Conservation (phyloP, 2,329 filamentous ascomycete species). For the Madurella fahalii region DNA sequence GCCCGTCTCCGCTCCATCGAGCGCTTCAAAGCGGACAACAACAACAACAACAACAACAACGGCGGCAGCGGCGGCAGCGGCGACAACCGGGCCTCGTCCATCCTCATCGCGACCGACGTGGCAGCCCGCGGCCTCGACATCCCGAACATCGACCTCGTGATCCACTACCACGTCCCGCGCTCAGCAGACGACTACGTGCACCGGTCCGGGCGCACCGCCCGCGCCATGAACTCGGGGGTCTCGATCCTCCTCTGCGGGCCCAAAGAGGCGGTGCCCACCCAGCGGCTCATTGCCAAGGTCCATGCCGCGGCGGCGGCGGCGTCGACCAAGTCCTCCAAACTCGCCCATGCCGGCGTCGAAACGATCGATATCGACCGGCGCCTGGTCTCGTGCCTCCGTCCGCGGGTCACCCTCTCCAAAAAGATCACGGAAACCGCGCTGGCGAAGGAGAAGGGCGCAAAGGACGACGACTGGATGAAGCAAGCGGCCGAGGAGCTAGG, state of each 20-base stretch:
- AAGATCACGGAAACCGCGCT: slow-evolving; percentile 76
- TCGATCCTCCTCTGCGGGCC: slow-evolving; percentile 87
- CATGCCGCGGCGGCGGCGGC: slow-evolving; percentile 57
- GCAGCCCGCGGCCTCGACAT: slow-evolving; percentile 93
- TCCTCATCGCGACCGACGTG: slow-evolving; percentile 89
- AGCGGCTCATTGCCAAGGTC: slow-evolving; percentile 81
- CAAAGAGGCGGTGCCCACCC: slow-evolving; percentile 82
- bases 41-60: slow-evolving; percentile 34
- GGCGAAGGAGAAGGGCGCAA: slow-evolving; percentile 81
- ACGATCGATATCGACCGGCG: slow-evolving; percentile 80
- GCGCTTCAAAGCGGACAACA: slow-evolving; percentile 67
- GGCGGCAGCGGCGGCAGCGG: no score
- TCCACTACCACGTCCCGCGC: slow-evolving; percentile 94
- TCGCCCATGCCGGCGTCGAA: slow-evolving; percentile 48
- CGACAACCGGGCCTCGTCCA: slow-evolving; percentile 41
- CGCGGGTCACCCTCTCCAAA: slow-evolving; percentile 77
- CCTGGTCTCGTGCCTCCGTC: slow-evolving; percentile 70
- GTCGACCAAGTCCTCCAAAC: slow-evolving; percentile 34
- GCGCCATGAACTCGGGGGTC: slow-evolving; percentile 70
- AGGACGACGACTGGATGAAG: slow-evolving; percentile 80
- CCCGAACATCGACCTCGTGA: slow-evolving; percentile 77
- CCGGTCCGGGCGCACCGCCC: slow-evolving; percentile 87
- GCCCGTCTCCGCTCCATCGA: slow-evolving; percentile 90
- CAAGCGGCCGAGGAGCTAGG: slow-evolving; percentile 87
- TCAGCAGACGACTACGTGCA: slow-evolving; percentile 93